Percentiles rank a stretch among this genome's conserved stretches.
These are phyloP conservation scores for Lentinula sp. DNA, from an alignment of 768 basidiomycete species.

Conservation along the genomic window DNA sequence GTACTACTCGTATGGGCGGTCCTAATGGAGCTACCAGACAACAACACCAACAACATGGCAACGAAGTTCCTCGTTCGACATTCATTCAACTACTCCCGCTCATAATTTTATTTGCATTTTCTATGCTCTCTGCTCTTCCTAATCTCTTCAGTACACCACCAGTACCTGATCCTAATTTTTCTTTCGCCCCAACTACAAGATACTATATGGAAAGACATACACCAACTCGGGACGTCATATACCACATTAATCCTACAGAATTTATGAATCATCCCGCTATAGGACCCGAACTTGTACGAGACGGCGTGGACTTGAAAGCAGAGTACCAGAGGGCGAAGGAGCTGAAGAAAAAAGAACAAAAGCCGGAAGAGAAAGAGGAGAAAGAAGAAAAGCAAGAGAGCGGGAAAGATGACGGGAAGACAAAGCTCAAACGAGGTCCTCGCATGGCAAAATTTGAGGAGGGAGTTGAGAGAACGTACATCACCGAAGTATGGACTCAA, in stretches of 20 bases:
- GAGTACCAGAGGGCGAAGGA: constrained; percentile 22
- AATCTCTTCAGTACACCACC: constrained; percentile 61
- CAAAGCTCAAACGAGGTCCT: constrained; percentile 25
- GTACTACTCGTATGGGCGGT: constrained; percentile 54
- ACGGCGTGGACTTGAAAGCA: constrained; percentile 31
- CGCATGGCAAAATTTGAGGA: constrained; percentile 63
- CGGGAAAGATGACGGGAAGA: constrained; percentile 18
- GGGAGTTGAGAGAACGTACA: constrained; percentile 69
- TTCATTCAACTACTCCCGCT: constrained; percentile 80
- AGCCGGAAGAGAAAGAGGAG: constrained; percentile 18
- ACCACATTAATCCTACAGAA: constrained; percentile 78
- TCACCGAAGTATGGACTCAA: constrained; percentile 58
- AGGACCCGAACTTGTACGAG: constrained; percentile 60
- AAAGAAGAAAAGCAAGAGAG: constrained; percentile 21
- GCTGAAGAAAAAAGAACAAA: constrained; percentile 16
- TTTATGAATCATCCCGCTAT: constrained; percentile 74
- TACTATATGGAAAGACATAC: constrained; percentile 73
- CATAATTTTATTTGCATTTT: constrained; percentile 78
- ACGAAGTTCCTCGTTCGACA: constrained; percentile 51
- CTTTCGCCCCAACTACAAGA: constrained; percentile 55
- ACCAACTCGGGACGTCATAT: constrained; percentile 60
- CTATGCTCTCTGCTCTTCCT: constrained; percentile 76
- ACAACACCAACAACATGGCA: constrained; percentile 25
- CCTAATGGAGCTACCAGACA: constrained; percentile 25
- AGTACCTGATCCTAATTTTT: constrained; percentile 74